Conservation (phyloP, 2,329 filamentous ascomycete genomes). For the Metarhizium brunneum region DNA sequence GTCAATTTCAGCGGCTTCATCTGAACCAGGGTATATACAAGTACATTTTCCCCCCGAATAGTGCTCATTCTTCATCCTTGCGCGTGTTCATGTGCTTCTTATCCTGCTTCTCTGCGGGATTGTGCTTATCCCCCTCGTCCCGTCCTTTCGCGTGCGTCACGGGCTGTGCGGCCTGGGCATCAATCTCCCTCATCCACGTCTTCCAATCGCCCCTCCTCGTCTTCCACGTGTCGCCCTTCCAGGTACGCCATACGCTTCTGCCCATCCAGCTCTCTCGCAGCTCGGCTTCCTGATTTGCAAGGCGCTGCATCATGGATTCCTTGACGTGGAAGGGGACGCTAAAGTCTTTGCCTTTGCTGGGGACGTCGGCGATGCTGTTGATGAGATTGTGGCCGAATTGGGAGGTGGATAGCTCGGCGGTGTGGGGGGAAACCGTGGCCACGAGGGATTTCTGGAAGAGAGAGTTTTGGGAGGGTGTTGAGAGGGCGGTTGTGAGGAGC, state of each 20-base stretch:
- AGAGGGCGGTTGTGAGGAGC: slow-evolving; percentile 41
- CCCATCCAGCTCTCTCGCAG: slow-evolving; percentile 46
- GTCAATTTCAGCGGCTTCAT: too few species aligned
- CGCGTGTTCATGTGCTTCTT: too few species aligned
- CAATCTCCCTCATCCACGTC: slow-evolving; percentile 43
- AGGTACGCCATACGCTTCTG: slow-evolving; percentile 46
- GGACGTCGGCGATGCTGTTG: slow-evolving; percentile 37
- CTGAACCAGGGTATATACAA: too few species aligned
- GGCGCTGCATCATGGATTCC: slow-evolving; percentile 40
- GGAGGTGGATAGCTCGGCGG: slow-evolving; percentile 36
- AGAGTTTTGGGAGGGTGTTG: slow-evolving; percentile 37
- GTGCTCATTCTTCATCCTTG: too few species aligned
- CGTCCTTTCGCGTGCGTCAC: neutral
- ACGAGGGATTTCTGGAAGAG: slow-evolving; percentile 48
- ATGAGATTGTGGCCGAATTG: slow-evolving; percentile 43
- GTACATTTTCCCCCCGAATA: too few species aligned
- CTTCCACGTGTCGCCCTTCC: slow-evolving; percentile 50
- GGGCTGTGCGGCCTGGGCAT: slow-evolving; percentile 1
- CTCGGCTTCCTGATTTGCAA: slow-evolving; percentile 37
- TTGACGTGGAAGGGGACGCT: slow-evolving; percentile 49
- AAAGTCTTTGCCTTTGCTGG: slow-evolving; percentile 37
- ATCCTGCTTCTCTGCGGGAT: neutral
- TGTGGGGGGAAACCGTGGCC: slow-evolving; percentile 34
- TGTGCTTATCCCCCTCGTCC: neutral
- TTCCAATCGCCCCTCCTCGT: slow-evolving; percentile 45